Conservation (phyloP, 441 rosid species). For the Gossypium lobatum region DNA sequence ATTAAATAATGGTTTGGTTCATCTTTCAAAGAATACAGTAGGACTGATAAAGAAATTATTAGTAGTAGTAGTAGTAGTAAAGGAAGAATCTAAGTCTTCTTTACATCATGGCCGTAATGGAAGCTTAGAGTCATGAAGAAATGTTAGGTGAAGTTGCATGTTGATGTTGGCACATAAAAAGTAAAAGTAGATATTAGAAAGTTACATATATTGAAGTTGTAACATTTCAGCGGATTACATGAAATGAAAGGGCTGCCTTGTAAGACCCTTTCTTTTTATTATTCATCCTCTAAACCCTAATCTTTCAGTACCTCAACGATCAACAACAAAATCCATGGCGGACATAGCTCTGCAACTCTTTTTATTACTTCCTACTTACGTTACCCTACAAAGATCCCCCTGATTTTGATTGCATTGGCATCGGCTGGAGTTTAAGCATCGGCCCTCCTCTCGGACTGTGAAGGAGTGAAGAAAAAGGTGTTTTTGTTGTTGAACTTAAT, state of each 20-base stretch:
- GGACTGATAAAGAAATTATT: too few species aligned
- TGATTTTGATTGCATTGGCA: not conserved
- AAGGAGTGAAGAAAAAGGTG: constrained; percentile 32
- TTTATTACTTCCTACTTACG: not conserved
- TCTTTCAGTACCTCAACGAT: not conserved
- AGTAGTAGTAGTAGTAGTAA: too few species aligned
- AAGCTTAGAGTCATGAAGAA: too few species aligned
- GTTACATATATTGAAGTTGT: not conserved
- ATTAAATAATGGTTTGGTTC: too few species aligned
- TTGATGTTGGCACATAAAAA: not conserved
- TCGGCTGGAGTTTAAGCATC: constrained; percentile 21
- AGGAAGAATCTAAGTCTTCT: too few species aligned
- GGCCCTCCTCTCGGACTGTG: constrained; percentile 23
- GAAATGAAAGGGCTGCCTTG: not conserved
- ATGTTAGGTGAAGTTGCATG: too few species aligned
- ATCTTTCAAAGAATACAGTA: too few species aligned
- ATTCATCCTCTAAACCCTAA: not conserved
- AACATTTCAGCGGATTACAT: not conserved
- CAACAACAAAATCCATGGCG: not conserved
- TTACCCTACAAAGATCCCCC: not conserved
- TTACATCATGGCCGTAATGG: too few species aligned
- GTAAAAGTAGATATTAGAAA: not conserved
- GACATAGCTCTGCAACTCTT: not conserved
- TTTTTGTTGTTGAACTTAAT: constrained; percentile 40
- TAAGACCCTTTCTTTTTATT: not conserved